A percentile compares a stretch with the other conserved stretches of the same genome.
Conservation (phyloP, 257 asterid species). For the Solanum sitiens region DNA sequence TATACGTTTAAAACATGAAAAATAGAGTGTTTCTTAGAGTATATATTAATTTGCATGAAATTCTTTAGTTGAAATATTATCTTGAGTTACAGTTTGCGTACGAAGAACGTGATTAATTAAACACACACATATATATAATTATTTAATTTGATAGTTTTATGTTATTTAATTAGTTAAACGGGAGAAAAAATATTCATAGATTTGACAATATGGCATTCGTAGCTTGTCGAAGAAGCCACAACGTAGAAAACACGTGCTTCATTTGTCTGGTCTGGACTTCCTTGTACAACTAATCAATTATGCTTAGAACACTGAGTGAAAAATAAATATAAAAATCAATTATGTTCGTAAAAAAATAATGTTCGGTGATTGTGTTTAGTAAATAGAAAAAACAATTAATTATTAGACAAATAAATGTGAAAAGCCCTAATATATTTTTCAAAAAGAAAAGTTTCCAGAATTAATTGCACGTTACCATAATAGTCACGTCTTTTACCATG, state of each 20-base stretch:
- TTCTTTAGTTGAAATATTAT: not conserved
- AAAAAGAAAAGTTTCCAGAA: not conserved
- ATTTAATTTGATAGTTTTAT: not conserved
- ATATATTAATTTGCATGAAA: too few relatives aligned
- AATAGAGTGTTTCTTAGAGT: not conserved
- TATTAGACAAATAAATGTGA: not conserved
- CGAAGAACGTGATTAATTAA: too few relatives aligned
- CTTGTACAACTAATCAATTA: not conserved
- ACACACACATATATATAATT: not conserved
- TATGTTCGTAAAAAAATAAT: not conserved
- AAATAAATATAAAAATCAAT: not conserved
- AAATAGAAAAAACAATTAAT: not conserved
- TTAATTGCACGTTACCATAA: not conserved
- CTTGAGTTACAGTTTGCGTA: too few relatives aligned
- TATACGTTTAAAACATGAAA: not conserved
- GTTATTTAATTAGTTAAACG: not conserved
- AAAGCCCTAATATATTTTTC: not conserved
- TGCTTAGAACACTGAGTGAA: not conserved
- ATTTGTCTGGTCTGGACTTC: not conserved
- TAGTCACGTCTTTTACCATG: not conserved
- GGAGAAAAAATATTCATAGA: not conserved
- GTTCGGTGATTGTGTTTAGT: not conserved
- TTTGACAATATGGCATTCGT: not conserved
- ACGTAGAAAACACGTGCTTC: not conserved
- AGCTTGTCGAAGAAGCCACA: not conserved